Conservation (phyloP, 2,329 filamentous ascomycete genomes). For the Geoglossum cookeanum region DNA sequence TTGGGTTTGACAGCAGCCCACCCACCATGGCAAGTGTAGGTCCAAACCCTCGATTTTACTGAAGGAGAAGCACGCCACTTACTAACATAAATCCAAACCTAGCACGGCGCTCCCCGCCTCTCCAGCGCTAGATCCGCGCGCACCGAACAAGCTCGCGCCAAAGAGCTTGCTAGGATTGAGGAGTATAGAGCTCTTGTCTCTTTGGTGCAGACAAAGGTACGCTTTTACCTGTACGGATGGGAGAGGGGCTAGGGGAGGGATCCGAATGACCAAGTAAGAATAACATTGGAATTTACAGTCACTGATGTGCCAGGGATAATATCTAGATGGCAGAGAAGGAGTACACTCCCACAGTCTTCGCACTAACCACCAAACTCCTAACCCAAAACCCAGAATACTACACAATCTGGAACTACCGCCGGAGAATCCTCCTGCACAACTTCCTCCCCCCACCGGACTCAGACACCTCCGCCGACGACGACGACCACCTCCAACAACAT, state of each 20-base stretch:
- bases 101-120: slow-evolving; percentile 11
- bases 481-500: slow-evolving; percentile 67
- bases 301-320: background rate
- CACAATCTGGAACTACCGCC: slow-evolving; percentile 78
- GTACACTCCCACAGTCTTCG: slow-evolving; percentile 38
- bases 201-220: slow-evolving; percentile 6
- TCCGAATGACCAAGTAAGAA: too few relatives aligned
- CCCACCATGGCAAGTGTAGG: slow-evolving; percentile 1
- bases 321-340: slow-evolving; percentile 25
- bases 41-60: background rate
- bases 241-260: background rate
- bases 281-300: slow-evolving; percentile 5
- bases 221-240: background rate
- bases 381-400: slow-evolving; percentile 74
- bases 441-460: slow-evolving; percentile 15
- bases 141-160: slow-evolving; percentile 8
- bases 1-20: background rate
- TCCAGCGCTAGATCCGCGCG: slow-evolving; percentile 3
- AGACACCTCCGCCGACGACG: slow-evolving; percentile 37
- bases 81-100: background rate
- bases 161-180: slow-evolving; percentile 10
- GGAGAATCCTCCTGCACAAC: slow-evolving; percentile 42
- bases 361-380: slow-evolving; percentile 53
- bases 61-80: background rate
- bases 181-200: slow-evolving; percentile 10